Evolutionary conservation across 2,329 filamentous ascomycete species (phyloP).

Genomic region (Talaromyces sp.): DNA sequence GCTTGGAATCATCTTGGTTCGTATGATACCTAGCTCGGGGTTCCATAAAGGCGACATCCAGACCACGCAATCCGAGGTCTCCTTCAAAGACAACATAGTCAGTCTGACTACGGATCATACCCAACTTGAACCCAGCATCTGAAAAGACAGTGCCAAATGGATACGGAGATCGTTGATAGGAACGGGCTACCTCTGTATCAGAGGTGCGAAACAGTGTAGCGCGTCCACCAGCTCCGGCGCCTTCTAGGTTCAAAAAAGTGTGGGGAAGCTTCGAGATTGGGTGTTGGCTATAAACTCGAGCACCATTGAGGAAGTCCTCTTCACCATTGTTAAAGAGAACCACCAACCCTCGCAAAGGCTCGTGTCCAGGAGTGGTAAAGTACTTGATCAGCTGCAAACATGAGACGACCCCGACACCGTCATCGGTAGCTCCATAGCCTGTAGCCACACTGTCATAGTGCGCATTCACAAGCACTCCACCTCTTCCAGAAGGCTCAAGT

Average conservation of each 20-base stretch:
- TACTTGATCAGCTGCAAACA: slow-evolving; percentile 81
- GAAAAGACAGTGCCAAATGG: slow-evolving; percentile 82
- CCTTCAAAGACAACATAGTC: slow-evolving; percentile 83
- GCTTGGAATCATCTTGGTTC: slow-evolving; percentile 75
- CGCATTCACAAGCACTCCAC: slow-evolving; percentile 86
- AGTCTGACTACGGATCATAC: slow-evolving; percentile 77
- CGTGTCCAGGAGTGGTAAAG: slow-evolving; percentile 68
- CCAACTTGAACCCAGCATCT: slow-evolving; percentile 76
- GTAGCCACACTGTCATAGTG: slow-evolving; percentile 94
- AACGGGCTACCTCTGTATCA: slow-evolving; percentile 77
- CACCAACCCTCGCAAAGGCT: slow-evolving; percentile 75
- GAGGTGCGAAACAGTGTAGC: slow-evolving; percentile 84
- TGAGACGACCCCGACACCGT: slow-evolving; percentile 85
- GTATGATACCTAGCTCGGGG: slow-evolving; percentile 88
- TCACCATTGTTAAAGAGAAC: slow-evolving; percentile 92
- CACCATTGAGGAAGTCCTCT: slow-evolving; percentile 87
- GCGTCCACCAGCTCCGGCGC: slow-evolving; percentile 84
- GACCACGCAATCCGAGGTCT: slow-evolving; percentile 72
- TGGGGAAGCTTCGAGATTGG: slow-evolving; percentile 75
- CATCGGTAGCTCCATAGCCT: slow-evolving; percentile 88
- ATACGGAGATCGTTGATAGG: slow-evolving; percentile 66
- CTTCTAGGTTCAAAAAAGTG: slow-evolving; percentile 91
- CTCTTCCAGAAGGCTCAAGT: slow-evolving; percentile 53
- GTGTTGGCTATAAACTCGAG: slow-evolving; percentile 77
- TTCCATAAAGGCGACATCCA: slow-evolving; percentile 88